Evolutionary conservation across 2,329 filamentous ascomycete genomes (phyloP).

Genomic region (Cladophialophora bantiana): DNA sequence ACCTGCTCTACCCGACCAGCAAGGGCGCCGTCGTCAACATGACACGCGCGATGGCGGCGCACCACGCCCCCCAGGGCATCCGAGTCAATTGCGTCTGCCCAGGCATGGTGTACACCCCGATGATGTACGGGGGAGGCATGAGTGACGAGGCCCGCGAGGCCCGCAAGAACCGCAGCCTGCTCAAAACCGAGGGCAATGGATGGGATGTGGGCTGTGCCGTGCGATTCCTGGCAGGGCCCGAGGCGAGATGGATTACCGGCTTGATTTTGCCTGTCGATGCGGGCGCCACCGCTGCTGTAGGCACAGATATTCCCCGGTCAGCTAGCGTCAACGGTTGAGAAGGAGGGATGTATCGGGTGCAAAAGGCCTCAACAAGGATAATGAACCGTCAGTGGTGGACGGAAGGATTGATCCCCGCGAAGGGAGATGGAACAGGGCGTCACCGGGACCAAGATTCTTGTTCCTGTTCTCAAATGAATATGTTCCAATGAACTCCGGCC

Average conservation of each 20-base stretch:
- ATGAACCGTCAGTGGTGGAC: too few species aligned
- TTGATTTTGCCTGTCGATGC: slow-evolving; percentile 58
- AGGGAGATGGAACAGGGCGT: too few species aligned
- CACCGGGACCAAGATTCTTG: too few species aligned
- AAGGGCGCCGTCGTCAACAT: slow-evolving; percentile 64
- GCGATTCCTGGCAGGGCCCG: slow-evolving; percentile 59
- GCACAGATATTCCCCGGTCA: slow-evolving; percentile 50
- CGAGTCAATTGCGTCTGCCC: slow-evolving; percentile 64
- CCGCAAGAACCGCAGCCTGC: slow-evolving; percentile 57
- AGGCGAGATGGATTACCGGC: slow-evolving; percentile 62
- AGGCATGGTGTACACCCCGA: slow-evolving; percentile 62
- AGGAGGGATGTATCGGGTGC: not conserved
- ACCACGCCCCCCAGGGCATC: slow-evolving; percentile 60
- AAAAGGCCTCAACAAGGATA: too few species aligned
- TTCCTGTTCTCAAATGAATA: too few species aligned
- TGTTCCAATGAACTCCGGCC: too few species aligned
- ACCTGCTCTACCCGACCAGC: slow-evolving; percentile 61
- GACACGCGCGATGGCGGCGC: slow-evolving; percentile 63
- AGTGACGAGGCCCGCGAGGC: slow-evolving; percentile 58
- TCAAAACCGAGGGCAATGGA: slow-evolving; percentile 62
- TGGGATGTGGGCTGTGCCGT: slow-evolving; percentile 63
- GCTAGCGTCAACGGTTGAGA: slow-evolving; percentile 46
- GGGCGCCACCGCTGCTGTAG: slow-evolving; percentile 54
- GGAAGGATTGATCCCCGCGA: too few species aligned
- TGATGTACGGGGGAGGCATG: slow-evolving; percentile 63